Conservation (phyloP, 2,329 filamentous ascomycete genomes). For the Paraconiothyrium sp. region DNA sequence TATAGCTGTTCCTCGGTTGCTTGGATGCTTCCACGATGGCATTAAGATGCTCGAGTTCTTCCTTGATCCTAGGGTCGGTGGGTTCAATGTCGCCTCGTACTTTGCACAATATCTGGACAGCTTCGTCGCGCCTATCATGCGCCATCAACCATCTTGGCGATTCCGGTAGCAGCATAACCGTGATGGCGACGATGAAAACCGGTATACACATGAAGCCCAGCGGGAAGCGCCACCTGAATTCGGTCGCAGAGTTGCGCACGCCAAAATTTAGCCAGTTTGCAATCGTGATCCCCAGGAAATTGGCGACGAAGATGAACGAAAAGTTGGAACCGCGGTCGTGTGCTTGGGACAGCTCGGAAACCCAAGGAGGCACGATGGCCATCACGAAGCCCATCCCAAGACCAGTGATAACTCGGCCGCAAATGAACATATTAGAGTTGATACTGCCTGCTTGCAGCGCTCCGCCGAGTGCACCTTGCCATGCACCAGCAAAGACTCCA, state of each 20-base stretch:
- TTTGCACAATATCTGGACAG: not conserved
- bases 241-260: slow-evolving; percentile 64
- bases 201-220: slow-evolving; percentile 72
- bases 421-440: slow-evolving; percentile 61
- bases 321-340: slow-evolving; percentile 73
- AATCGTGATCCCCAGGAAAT: slow-evolving; percentile 66
- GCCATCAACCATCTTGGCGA: not conserved
- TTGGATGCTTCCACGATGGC: not conserved
- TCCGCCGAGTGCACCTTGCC: slow-evolving; percentile 57
- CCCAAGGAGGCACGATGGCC: slow-evolving; percentile 75
- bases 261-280: slow-evolving; percentile 63
- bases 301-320: slow-evolving; percentile 76
- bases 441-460: slow-evolving; percentile 63
- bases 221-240: slow-evolving; percentile 68
- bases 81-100: not conserved
- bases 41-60: not conserved
- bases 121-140: not conserved
- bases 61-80: not conserved
- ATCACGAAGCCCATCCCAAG: slow-evolving; percentile 75
- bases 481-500: slow-evolving; percentile 22
- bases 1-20: not conserved
- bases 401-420: slow-evolving; percentile 68
- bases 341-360: slow-evolving; percentile 73
- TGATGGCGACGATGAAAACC: not conserved
- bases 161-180: not conserved